Evolutionary conservation across 2,329 filamentous ascomycete genomes (phyloP).

Genomic region (Ophiostoma sp.): DNA sequence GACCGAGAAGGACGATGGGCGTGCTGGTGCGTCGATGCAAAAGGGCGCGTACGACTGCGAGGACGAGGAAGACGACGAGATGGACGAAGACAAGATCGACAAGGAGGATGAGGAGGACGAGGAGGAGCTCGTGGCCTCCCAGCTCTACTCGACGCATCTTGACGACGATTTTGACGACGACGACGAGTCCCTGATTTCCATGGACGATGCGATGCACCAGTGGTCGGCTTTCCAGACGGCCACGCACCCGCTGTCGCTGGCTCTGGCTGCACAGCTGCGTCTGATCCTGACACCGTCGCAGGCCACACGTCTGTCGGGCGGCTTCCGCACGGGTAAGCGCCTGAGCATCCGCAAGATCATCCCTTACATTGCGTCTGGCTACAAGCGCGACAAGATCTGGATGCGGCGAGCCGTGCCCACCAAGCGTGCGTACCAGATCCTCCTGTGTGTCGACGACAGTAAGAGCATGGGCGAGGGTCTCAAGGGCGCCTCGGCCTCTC

Average conservation of each 20-base stretch:
- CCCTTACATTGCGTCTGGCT: constrained; percentile 94
- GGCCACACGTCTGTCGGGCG: constrained; percentile 91
- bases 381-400: constrained; percentile 99
- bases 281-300: constrained; percentile 92
- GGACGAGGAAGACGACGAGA: constrained; percentile 18
- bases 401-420: constrained; percentile 88
- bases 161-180: constrained; percentile 35
- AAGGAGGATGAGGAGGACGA: constrained; percentile 48
- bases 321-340: constrained; percentile 94
- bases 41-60: constrained; percentile 51
- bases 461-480: constrained; percentile 75
- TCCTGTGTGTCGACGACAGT: constrained; percentile 94
- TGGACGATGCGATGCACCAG: constrained; percentile 58
- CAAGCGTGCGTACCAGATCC: constrained; percentile 93
- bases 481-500: background rate
- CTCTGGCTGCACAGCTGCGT: constrained; percentile 88
- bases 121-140: constrained; percentile 51
- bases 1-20: constrained; percentile 47
- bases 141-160: constrained; percentile 66
- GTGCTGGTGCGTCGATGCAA: constrained; percentile 55
- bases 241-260: constrained; percentile 80
- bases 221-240: constrained; percentile 81
- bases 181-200: constrained; percentile 42
- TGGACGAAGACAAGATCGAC: constrained; percentile 35
- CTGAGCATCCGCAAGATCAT: constrained; percentile 99